Base-by-base conservation (phyloP, 2,329 filamentous ascomycete species). In the Colletotrichum sp. region DNA sequence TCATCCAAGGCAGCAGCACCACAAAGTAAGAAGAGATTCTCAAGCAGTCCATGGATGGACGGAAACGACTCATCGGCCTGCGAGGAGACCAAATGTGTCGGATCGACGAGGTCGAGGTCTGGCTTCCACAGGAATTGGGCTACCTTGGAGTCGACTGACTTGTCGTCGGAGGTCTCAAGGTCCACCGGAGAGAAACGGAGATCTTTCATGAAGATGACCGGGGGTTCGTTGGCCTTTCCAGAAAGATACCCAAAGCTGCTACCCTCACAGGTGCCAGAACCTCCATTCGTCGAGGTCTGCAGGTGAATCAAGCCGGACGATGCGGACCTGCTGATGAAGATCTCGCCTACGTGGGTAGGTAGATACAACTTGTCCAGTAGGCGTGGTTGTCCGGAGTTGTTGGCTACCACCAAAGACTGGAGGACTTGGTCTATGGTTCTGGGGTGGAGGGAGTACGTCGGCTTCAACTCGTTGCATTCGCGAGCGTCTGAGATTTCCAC, bases 391-490 rank as follows among this genome's bases (percentile, higher is more conserved):
- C 72, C 72, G 9, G 62, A 57, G 52, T 5, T 28, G 2, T 18
- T 55, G 7, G 72, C 72, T 7, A 75, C 59, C 1, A 72, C 28
- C 26, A 75, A 30, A 1, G 69, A 67, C 16, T 75, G 72, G 3
- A 75, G 44, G 5, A 62, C 52, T 26, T 72, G 72, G 24, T 75
- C 72, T 8, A 75, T 63, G 4, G 57, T 63, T 7, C 8, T 55
- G 1, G 72, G 52, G 8, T 75, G 69, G 3, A 75, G n/a, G 2
- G 34, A 2, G 9, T 75, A 72, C 1, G 16, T 32, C 5, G 21
- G 1, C 5, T 16, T 8, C 4, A 30, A n/a, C 28, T 13, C 36
- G 1, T 67, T 5, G 18, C 10, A 16, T 2, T 55, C 57, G 3
- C 26, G 24, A 5, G 55, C 44, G 18, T 70, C 57, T 0, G 44